phyloP scores from a whole-genome alignment of 1,284 basidiomycete species.

The Sporisorium graminicola region DNA sequence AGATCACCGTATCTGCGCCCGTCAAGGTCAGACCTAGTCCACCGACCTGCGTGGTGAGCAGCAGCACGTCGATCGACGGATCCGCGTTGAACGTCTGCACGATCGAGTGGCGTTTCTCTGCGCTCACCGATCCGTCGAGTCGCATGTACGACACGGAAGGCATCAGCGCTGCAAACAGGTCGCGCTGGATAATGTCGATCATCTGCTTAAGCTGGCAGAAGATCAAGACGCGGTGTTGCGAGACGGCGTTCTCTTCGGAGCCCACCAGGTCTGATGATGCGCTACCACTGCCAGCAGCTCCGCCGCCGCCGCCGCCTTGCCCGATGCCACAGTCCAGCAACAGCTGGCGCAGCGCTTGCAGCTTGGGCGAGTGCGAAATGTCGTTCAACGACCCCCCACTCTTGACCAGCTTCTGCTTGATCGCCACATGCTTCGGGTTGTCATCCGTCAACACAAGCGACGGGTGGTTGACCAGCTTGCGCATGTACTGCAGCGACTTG shows the following conservation, averaged over 20 bases:
- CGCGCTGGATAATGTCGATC: slow-evolving; percentile 96
- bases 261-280: slow-evolving; percentile 71
- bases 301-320: slow-evolving; percentile 71
- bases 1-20: slow-evolving; percentile 98
- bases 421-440: slow-evolving; percentile 73
- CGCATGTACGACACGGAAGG: slow-evolving; percentile 98
- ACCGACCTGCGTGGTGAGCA: slow-evolving; percentile 96
- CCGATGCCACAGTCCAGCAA: slow-evolving; percentile 90
- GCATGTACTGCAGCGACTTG: slow-evolving; percentile 86
- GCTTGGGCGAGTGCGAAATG: slow-evolving; percentile 91
- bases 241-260: slow-evolving; percentile 74
- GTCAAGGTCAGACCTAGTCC: slow-evolving; percentile 96
- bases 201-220: slow-evolving; percentile 99
- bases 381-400: slow-evolving; percentile 75
- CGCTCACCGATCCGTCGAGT: slow-evolving; percentile 77
- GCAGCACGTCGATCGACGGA: slow-evolving; percentile 94
- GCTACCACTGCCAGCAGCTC: slow-evolving; percentile 63
- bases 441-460: slow-evolving; percentile 68
- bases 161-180: slow-evolving; percentile 92
- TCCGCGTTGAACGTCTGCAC: slow-evolving; percentile 99
- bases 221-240: slow-evolving; percentile 96
- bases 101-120: slow-evolving; percentile 72
- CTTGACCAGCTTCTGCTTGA: slow-evolving; percentile 75
- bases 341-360: slow-evolving; percentile 76
- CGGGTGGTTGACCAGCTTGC: slow-evolving; percentile 98